These are phyloP conservation scores for Tricladium varicosporioides DNA, from an alignment of 2,329 filamentous ascomycete genomes.

Conservation along the genomic window DNA sequence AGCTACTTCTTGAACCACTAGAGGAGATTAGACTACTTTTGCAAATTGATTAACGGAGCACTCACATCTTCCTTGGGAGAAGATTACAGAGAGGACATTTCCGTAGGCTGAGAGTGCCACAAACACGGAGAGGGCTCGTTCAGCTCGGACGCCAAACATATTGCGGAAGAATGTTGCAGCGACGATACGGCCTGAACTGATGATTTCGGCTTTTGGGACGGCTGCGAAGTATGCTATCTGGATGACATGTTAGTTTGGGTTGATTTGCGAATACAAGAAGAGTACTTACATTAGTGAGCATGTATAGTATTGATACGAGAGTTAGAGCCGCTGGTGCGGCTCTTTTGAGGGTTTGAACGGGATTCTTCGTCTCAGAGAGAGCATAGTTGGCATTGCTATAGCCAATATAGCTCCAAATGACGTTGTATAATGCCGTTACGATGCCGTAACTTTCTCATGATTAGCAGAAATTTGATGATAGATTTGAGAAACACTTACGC, in stretches of 20 bases:
- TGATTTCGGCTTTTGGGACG: slow-evolving; percentile 52
- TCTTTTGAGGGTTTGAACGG: slow-evolving; percentile 61
- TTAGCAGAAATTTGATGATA: no score
- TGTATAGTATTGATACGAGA: slow-evolving; percentile 59
- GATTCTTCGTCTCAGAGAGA: slow-evolving; percentile 63
- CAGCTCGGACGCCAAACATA: slow-evolving; percentile 52
- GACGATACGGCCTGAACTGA: slow-evolving; percentile 49
- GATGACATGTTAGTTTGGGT: neutral
- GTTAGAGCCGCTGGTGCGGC: slow-evolving; percentile 61
- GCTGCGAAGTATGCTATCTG: slow-evolving; percentile 62
- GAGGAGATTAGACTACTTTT: neutral
- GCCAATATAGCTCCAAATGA: slow-evolving; percentile 69
- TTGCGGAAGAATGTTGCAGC: slow-evolving; percentile 56
- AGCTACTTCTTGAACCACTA: slow-evolving; percentile 62
- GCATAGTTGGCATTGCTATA: slow-evolving; percentile 69
- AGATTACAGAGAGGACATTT: slow-evolving; percentile 66
- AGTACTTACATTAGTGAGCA: slow-evolving; percentile 53
- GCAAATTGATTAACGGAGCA: neutral
- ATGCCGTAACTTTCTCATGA: slow-evolving; percentile 47
- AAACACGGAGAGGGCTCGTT: slow-evolving; percentile 61
- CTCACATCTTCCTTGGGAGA: slow-evolving; percentile 58
- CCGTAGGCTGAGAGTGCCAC: slow-evolving; percentile 67
- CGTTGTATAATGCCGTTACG: slow-evolving; percentile 69
- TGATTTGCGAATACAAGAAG: neutral
- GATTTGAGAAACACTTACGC: slow-evolving; percentile 38